Evolutionary conservation across 305 asterid species (phyloP), one percentile per base, ranked within the genome.

Genomic region (Solanum hybrid): DNA sequence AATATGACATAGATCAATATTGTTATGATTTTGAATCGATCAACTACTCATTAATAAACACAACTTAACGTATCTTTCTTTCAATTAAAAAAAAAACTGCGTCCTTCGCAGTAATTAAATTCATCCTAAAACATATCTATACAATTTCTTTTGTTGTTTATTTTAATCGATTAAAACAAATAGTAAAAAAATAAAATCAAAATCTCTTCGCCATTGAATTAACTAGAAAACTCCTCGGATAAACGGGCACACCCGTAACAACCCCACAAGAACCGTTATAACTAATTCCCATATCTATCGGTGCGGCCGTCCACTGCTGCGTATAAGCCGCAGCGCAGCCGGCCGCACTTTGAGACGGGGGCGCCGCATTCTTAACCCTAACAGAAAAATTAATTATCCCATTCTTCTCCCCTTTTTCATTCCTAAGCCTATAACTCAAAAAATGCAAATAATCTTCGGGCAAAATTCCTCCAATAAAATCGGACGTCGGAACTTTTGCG

Each of bases 341-440:
- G 75, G 75, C 88, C 73, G 69, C 76, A 36, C 35, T 80, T 19
- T 88, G 90, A 24, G 85, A 77, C 17, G 80, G 86, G 34, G 86
- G 81, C 8, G 90, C 79, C 31, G 90, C 85, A 77, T 89, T 90
- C 86, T 91, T 94, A 10, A 95, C 95, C 91, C 87, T 92, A n/a
- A 95, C 95, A 9, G 97, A 94, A 13, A 96, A 78, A 93, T 96
- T 94, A 1, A 96, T 87, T 66, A 96, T 96, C 91, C 99, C 99
- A 69, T 94, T 96, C 91, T 91, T 94, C 37, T 69, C 91, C 7
- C 99, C 97, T 17, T 87, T 88, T 9, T 88, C 84, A 78, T 94
- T 94, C 91, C 95, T 92, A 89, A 95, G 88, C 89, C 99, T 94
- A 42, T 95, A 96, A 87, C 99, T 95, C 96, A 96, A 91, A 88